A percentile compares a stretch with the other conserved stretches of the same genome.
phyloP scores from a whole-genome alignment of 129 eudicot species.

The Centella asiatica region DNA sequence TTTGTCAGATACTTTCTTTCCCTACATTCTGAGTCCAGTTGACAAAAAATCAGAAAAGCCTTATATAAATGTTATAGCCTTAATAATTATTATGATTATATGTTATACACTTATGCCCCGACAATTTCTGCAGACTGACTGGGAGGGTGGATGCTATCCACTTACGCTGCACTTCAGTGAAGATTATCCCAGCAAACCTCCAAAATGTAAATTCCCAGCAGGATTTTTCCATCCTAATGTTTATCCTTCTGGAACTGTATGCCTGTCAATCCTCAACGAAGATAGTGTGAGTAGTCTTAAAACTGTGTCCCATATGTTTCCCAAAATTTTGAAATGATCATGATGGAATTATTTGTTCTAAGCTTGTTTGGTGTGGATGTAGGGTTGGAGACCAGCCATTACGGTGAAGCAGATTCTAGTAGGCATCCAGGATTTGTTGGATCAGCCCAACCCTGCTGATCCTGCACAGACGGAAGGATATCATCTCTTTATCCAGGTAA shows the following conservation, averaged over 20 bases:
- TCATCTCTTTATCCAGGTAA: constrained; percentile 86
- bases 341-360: not conserved
- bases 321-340: not conserved
- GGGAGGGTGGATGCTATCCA: constrained; percentile 80
- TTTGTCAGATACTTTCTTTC: too few species aligned
- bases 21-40: too few species aligned
- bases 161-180: constrained; percentile 64
- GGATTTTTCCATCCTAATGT: constrained; percentile 95
- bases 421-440: constrained; percentile 90
- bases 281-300: constrained; percentile 56
- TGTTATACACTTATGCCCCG: not conserved
- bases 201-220: constrained; percentile 74
- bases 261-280: constrained; percentile 85
- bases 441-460: constrained; percentile 81
- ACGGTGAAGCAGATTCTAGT: constrained; percentile 87
- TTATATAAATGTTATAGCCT: too few species aligned
- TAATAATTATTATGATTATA: not conserved
- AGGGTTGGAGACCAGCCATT: constrained; percentile 97
- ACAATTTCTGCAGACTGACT: constrained; percentile 57
- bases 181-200: constrained; percentile 91
- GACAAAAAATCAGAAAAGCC: too few species aligned
- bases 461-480: constrained; percentile 92
- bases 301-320: not conserved
- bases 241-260: constrained; percentile 91
- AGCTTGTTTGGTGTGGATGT: not conserved